Conservation (phyloP, 768 basidiomycete species). For the Saitozyma sp. region DNA sequence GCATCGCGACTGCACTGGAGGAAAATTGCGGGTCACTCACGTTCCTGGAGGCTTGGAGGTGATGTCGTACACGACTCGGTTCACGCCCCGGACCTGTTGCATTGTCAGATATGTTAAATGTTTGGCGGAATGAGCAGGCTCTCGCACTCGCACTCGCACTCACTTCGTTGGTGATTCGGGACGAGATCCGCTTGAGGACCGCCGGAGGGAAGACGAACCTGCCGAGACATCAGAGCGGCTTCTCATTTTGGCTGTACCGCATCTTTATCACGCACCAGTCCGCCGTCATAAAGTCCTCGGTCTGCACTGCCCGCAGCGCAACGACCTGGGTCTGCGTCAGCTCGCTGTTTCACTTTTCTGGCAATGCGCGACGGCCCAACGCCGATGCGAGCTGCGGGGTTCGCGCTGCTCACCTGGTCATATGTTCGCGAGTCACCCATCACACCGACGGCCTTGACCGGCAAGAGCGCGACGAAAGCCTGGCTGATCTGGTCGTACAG, state of each 20-base stretch:
- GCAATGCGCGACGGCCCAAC: no score
- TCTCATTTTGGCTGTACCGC: neutral
- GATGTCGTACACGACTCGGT: conserved; percentile 87
- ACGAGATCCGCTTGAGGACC: conserved; percentile 85
- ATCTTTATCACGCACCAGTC: conserved; percentile 69
- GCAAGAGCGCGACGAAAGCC: conserved; percentile 93
- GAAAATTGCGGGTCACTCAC: conserved; percentile 31
- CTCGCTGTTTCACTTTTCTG: no score
- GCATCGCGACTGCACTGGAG: neutral
- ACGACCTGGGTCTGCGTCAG: conserved; percentile 60
- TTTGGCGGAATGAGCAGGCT: neutral
- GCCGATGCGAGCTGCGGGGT: no score
- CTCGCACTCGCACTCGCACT: neutral
- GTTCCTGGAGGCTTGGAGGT: conserved; percentile 92
- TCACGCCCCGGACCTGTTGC: conserved; percentile 66
- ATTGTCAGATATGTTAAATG: neutral
- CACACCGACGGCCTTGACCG: conserved; percentile 95
- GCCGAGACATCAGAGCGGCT: neutral
- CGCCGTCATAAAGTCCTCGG: conserved; percentile 99
- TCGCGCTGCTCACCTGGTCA: conserved; percentile 63
- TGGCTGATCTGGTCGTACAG: conserved; percentile 92
- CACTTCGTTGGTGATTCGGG: conserved; percentile 89
- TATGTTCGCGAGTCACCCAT: conserved; percentile 97
- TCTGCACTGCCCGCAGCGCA: conserved; percentile 87
- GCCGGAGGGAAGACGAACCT: conserved; percentile 96